phyloP scores from a whole-genome alignment of 345 rosid genomes.

The Boechera divaricarpa region DNA sequence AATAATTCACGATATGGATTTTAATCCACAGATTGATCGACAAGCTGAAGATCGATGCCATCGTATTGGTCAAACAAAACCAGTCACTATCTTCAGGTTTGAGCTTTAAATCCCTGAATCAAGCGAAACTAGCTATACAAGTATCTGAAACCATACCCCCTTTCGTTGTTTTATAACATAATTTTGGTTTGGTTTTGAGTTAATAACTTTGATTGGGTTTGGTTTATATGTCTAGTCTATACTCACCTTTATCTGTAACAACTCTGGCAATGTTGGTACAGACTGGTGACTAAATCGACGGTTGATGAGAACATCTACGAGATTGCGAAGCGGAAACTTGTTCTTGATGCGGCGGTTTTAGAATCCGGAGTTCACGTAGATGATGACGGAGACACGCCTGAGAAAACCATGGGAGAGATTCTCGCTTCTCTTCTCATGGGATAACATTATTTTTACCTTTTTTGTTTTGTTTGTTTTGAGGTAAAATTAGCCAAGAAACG shows the following conservation, averaged over 20 bases:
- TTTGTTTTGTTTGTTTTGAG: constrained; percentile 23
- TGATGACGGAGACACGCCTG: constrained; percentile 58
- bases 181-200: not conserved
- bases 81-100: constrained; percentile 91
- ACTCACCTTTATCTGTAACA: not conserved
- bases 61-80: constrained; percentile 92
- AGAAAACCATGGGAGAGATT: constrained; percentile 94
- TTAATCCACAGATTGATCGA: constrained; percentile 95
- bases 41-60: constrained; percentile 98
- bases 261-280: constrained; percentile 37
- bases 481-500: constrained; percentile 35
- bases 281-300: constrained; percentile 90
- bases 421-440: constrained; percentile 78
- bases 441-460: constrained; percentile 34
- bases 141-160: not conserved
- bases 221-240: not conserved
- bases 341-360: constrained; percentile 88
- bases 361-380: constrained; percentile 74
- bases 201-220: not conserved
- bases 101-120: constrained; percentile 7
- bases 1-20: constrained; percentile 92
- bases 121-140: not conserved
- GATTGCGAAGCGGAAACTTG: constrained; percentile 86
- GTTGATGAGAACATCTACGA: constrained; percentile 93
- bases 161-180: not conserved